These are phyloP conservation scores for Cymbomonas tetramitiformis DNA, from an alignment of 139 green algal species.

Conservation along the genomic window DNA sequence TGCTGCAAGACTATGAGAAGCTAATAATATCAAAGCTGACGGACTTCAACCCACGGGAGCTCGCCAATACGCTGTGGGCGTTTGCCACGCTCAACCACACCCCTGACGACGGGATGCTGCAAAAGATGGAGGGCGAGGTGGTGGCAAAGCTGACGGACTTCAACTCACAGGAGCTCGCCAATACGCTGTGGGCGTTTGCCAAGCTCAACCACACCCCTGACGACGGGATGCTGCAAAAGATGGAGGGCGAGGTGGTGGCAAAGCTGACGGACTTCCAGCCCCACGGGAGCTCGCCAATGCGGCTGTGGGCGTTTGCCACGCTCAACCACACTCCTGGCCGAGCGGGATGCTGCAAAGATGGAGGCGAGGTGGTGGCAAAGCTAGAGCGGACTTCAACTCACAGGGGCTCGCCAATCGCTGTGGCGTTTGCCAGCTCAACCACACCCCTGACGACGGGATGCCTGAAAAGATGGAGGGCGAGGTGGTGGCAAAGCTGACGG, in stretches of 20 bases:
- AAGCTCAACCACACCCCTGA: not conserved
- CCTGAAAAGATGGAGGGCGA: too few species aligned
- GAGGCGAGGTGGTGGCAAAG: too few species aligned
- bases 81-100: constrained; percentile 1
- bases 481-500: too few species aligned
- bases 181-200: constrained; percentile 13
- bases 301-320: constrained; percentile 8
- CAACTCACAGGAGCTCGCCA: constrained; percentile 2
- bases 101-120: not conserved
- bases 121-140: not conserved
- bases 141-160: not conserved
- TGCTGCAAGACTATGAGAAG: too few species aligned
- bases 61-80: constrained; percentile 11
- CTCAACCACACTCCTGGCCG: too few species aligned
- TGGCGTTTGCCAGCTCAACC: not conserved
- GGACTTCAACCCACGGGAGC: constrained; percentile 4
- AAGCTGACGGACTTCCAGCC: not conserved
- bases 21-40: not conserved
- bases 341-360: too few species aligned
- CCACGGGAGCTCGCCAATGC: not conserved
- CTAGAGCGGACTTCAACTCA: constrained; percentile 3
- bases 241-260: not conserved
- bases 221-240: not conserved
- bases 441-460: too few species aligned
- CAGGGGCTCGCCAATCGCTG: constrained; percentile 9